phyloP scores from a whole-genome alignment of 768 basidiomycete genomes.

The Cystofilobasidium ferigula region DNA sequence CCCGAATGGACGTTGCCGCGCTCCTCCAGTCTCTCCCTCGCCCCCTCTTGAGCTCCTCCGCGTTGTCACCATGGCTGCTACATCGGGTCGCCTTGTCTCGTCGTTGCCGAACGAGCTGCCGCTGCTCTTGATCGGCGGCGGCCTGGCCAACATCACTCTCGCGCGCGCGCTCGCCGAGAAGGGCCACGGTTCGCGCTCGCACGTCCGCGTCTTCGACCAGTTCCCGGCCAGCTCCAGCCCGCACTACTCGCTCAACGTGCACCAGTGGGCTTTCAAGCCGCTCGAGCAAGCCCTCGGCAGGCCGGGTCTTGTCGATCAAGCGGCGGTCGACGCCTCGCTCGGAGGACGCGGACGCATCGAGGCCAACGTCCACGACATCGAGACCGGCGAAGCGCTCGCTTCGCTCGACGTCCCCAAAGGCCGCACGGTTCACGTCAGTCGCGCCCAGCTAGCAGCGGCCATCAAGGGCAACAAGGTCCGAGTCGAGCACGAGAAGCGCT shows the following conservation, averaged over 20 bases:
- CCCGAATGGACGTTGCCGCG: too few relatives aligned
- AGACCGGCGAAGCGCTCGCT: conserved; percentile 30
- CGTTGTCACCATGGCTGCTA: background rate
- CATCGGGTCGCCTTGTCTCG: background rate
- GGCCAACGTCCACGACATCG: background rate
- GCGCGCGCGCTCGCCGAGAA: conserved; percentile 6
- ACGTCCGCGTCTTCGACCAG: conserved; percentile 20
- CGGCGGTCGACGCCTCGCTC: conserved; percentile 13
- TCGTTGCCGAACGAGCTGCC: conserved; percentile 15
- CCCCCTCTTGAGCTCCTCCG: too few relatives aligned
- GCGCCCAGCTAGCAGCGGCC: background rate
- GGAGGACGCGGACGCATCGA: conserved; percentile 16
- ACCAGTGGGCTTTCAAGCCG: conserved; percentile 2
- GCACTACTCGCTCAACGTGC: conserved; percentile 19
- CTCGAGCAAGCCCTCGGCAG: background rate
- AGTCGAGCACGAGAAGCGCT: conserved; percentile 12
- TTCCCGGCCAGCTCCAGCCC: background rate
- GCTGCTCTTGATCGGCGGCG: conserved; percentile 12
- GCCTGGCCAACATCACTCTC: conserved; percentile 18
- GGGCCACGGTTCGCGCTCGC: background rate
- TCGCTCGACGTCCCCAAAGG: conserved; percentile 30
- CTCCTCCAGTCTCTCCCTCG: too few relatives aligned
- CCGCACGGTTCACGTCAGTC: conserved; percentile 5
- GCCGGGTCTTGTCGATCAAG: background rate
- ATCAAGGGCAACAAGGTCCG: background rate